Conservation (phyloP, 192 early-diverging fungal species). For the Linnemannia elongata region DNA sequence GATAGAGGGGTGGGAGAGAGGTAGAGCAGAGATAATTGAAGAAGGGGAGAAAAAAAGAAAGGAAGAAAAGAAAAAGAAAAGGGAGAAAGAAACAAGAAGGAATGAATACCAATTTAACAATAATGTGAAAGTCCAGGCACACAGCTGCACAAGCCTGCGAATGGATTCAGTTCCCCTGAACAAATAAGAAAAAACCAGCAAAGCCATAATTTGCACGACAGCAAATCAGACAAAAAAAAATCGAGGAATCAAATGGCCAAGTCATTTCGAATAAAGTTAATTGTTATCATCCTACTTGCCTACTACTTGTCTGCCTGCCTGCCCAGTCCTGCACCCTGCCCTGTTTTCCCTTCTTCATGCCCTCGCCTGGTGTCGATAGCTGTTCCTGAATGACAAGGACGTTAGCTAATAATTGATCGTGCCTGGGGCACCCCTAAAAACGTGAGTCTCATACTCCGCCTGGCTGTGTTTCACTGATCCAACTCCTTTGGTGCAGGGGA, state of each 20-base stretch:
- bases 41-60: background rate
- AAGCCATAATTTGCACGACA: background rate
- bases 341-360: too few relatives aligned
- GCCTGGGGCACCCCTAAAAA: slow-evolving; percentile 1
- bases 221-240: background rate
- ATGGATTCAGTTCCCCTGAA: background rate
- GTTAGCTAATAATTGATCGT: background rate
- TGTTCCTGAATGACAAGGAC: too few relatives aligned
- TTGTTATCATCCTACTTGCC: too few relatives aligned
- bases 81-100: background rate
- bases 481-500: background rate
- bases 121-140: background rate
- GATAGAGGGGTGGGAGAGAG: background rate
- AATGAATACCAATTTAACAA: background rate
- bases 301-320: too few relatives aligned
- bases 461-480: background rate
- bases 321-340: too few relatives aligned
- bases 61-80: background rate
- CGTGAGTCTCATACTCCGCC: background rate
- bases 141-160: background rate
- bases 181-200: background rate
- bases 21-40: background rate
- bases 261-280: background rate
- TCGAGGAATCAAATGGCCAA: background rate
- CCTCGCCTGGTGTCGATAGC: too few relatives aligned